Conservation (phyloP, 176 grass and related monocot genomes). For the Melocanna baccifera region DNA sequence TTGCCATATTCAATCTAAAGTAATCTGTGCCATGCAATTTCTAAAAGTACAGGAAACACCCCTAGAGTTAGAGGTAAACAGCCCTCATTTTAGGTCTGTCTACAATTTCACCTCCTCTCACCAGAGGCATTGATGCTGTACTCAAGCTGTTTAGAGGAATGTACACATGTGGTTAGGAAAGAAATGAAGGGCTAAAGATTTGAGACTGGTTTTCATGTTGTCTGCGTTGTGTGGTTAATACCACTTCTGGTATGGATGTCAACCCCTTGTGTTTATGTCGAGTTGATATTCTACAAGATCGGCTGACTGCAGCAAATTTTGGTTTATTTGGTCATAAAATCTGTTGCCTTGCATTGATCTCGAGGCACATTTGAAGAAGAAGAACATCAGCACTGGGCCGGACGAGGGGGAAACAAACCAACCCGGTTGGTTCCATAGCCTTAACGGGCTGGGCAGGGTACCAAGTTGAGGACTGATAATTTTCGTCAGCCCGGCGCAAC, state of each 20-base stretch:
- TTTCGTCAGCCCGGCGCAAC: too few species aligned
- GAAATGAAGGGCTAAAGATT: background rate
- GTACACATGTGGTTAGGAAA: constrained; percentile 38
- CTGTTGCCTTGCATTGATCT: too few species aligned
- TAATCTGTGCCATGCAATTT: background rate
- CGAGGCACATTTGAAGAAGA: too few species aligned
- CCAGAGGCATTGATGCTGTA: background rate
- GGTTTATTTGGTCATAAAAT: too few species aligned
- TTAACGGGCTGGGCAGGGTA: too few species aligned
- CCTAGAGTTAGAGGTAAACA: constrained; percentile 15
- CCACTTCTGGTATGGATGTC: background rate
- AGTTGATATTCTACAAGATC: too few species aligned
- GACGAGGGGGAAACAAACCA: too few species aligned
- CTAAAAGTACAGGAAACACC: constrained; percentile 25
- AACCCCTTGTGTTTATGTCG: too few species aligned
- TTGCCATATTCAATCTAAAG: background rate
- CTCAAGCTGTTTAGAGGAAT: constrained; percentile 25
- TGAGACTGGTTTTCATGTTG: background rate
- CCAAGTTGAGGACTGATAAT: too few species aligned
- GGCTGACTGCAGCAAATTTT: too few species aligned
- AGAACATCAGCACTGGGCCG: too few species aligned
- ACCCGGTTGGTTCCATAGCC: too few species aligned
- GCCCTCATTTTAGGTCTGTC: background rate
- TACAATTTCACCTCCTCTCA: background rate
- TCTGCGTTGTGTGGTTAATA: background rate